Evolutionary conservation across 352 stramenopile species (phyloP), one percentile per base, ranked within the genome.

Genomic region (Phytopythium aichiense): DNA sequence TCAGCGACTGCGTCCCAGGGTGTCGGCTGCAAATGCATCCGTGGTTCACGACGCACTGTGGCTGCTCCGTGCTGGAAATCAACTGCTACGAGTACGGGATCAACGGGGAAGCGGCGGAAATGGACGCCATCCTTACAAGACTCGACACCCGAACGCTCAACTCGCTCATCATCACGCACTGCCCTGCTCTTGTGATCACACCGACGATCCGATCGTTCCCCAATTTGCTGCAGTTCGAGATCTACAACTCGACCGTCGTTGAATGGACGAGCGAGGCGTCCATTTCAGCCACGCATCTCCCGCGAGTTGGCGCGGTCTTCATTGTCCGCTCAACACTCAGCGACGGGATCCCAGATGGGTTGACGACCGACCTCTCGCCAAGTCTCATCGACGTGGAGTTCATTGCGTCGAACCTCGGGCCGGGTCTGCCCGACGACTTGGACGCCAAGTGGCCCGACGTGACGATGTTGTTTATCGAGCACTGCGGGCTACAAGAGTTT

Each of bases 151-250:
- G 59, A 11, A 68, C 76, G 40, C 64, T 84, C 35, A 73, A 80
- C 57, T 79, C 61, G 11, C 64, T 82, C n/a, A 79, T 85, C 46
- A 57, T 85, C 40, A 69, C 73, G 9, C 73, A 81, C 45, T 85
- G 73, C n/a, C 56, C 66, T 0, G 61, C 60, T 1, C 38, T 85
- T 16, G 42, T 50, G 5, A 58, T 85, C 46, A 56, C 73, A 0
- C 30, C 55, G 9, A 33, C 71, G 2, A 69, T 82, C 54, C 69
- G 64, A 9, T 46, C 18, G 4, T 80, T 84, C 22, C 22, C 18
- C 13, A 73, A 68, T 15, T 65, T 84, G 7, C 58, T 74, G 11
- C 62, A 60, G n/a, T 52, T 84, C 35, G 71, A 85, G 54, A 59
- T 85, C 52, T 82, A 82, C 63, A 85, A 85, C 60, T 61, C 66